Evolutionary conservation across 306 rosid species (phyloP), one percentile per base, ranked within the genome.

Genomic region (Mucuna pruriens): DNA sequence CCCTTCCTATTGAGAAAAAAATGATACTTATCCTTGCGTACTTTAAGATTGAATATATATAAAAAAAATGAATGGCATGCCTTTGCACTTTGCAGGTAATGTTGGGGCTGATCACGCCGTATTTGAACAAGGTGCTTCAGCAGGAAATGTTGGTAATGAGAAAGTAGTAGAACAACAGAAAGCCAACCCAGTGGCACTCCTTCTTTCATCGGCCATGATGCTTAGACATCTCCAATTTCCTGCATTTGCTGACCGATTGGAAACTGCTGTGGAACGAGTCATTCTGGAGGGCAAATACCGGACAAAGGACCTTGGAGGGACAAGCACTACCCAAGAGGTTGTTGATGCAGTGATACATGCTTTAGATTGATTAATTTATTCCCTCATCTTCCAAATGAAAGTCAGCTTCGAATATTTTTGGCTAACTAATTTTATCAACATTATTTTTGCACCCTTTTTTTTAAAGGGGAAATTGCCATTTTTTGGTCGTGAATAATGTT

Each of bases 101-200:
- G 98, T 91, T 46, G 98, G 97, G 75, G 97, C 95, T 40, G 97
- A 92, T 38, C 88, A 87, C 26, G 98, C 98, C 2, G 92, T 92
- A 74, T 95, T 95, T 57, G 97, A 95, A 92, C 98, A 95, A 90
- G 99, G 99, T 40, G 97, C 97, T 75, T 95, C 97, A 6, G 99
- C 99, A 66, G 97, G 97, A 66, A 95, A 95, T 22, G 97, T 95
- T 3, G 99, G 99, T 16, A 91, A 87, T 44, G 92, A 88, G 6
- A 87, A 83, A 46, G 12, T 88, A 22, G 67, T 84, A 78, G 89
- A 87, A 73, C 88, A 91, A 71, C 85, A 90, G 92, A 91, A 63
- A 71, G 98, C 98, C 13, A 95, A 95, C 80, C 99, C 99, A 1
- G 99, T 90, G 38, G 99, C 99, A 31, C 83, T 95, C 82, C 94